A percentile compares a stretch with the other conserved stretches of the same genome.
These are phyloP conservation scores for Tetracentron sinense DNA, from an alignment of 164 flowering plant species.

Conservation along the genomic window DNA sequence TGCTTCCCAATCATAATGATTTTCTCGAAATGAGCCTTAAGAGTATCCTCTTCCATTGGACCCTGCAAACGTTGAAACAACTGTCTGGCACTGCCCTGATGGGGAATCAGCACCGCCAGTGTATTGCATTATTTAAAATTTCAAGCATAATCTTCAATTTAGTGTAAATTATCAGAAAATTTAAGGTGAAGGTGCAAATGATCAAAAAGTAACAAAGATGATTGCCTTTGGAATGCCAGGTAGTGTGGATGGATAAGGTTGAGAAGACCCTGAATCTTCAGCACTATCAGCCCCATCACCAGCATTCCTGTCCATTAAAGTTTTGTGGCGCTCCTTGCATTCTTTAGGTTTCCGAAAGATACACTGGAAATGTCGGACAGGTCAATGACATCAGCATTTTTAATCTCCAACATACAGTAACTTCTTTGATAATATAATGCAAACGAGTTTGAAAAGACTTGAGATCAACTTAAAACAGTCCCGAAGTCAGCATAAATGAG, in stretches of 20 bases:
- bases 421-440: too few species aligned
- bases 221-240: slow-evolving; percentile 94
- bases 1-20: slow-evolving; percentile 58
- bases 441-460: background rate
- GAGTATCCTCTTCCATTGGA: slow-evolving; percentile 69
- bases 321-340: slow-evolving; percentile 88
- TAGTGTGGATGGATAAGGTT: slow-evolving; percentile 83
- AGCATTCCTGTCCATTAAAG: slow-evolving; percentile 70
- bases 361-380: slow-evolving; percentile 40
- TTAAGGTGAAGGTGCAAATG: background rate
- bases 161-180: background rate
- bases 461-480: background rate
- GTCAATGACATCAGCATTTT: slow-evolving; percentile 6
- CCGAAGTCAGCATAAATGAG: background rate
- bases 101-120: slow-evolving; percentile 11
- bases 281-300: slow-evolving; percentile 97
- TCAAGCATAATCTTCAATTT: background rate
- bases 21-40: slow-evolving; percentile 74
- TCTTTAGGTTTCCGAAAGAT: slow-evolving; percentile 83
- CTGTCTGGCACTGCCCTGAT: slow-evolving; percentile 94
- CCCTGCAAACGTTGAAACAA: slow-evolving; percentile 83
- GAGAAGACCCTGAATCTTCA: slow-evolving; percentile 96
- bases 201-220: slow-evolving; percentile 9
- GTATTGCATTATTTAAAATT: background rate
- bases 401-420: background rate